Percentiles rank a stretch among this genome's conserved stretches.
These are phyloP conservation scores for Verticillium tricorpus DNA, from an alignment of 2,329 filamentous ascomycete species.

Conservation along the genomic window DNA sequence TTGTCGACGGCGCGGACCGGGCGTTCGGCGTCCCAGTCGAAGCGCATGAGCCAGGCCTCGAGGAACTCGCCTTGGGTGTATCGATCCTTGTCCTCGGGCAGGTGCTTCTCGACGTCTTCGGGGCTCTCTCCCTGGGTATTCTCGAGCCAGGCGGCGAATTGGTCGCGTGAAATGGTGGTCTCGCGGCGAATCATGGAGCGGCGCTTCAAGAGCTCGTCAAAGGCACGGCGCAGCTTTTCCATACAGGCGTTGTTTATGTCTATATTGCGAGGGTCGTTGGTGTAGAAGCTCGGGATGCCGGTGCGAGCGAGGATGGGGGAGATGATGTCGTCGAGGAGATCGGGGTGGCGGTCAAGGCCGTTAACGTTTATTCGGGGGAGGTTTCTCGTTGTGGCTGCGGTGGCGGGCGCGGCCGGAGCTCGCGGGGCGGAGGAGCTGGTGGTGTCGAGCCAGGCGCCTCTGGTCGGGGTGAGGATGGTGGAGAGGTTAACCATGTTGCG, in stretches of 20 bases:
- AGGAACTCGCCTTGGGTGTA: conserved; percentile 48
- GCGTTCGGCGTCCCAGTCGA: conserved; percentile 37
- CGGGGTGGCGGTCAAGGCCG: conserved; percentile 10
- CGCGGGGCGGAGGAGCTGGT: not conserved
- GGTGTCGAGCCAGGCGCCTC: conserved; percentile 15
- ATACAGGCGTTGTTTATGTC: conserved; percentile 45
- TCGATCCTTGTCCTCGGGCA: conserved; percentile 30
- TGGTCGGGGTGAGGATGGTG: conserved; percentile 22
- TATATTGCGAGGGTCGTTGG: conserved; percentile 20
- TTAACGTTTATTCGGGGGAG: conserved; percentile 12
- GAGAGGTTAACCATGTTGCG: conserved; percentile 27
- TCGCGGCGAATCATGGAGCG: conserved; percentile 23
- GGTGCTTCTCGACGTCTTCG: conserved; percentile 15
- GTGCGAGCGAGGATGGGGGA: conserved; percentile 9
- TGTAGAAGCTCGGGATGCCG: not conserved
- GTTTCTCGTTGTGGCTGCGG: conserved; percentile 16
- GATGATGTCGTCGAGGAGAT: conserved; percentile 7
- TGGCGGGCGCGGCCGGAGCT: conserved; percentile 6
- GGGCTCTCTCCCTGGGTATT: conserved; percentile 40
- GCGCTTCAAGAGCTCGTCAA: conserved; percentile 35
- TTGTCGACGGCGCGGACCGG: conserved; percentile 37
- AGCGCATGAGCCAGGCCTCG: conserved; percentile 39
- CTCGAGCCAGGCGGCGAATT: conserved; percentile 45
- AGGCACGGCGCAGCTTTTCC: conserved; percentile 43
- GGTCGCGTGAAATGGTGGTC: conserved; percentile 23